Evolutionary conservation across 306 rosid genomes (phyloP).

Genomic region (Pueraria montana): DNA sequence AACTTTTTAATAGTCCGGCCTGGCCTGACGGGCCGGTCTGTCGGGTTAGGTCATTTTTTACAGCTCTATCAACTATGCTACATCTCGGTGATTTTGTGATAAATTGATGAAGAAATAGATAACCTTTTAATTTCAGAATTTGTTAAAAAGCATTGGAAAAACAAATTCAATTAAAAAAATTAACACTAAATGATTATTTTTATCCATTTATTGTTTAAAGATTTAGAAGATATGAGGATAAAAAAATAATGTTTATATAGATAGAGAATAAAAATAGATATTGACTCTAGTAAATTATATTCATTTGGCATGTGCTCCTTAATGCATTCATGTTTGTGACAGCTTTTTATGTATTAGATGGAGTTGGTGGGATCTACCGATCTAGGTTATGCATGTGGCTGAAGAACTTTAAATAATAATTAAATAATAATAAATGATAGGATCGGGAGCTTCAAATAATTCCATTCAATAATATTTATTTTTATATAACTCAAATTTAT

Average conservation of each 20-base stretch:
- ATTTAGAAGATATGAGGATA: background rate
- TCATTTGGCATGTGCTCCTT: conserved; percentile 6
- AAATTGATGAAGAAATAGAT: background rate
- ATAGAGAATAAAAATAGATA: background rate
- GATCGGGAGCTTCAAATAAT: background rate
- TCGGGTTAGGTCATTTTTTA: too few species aligned
- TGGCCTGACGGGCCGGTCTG: too few species aligned
- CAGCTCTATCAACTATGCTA: too few species aligned
- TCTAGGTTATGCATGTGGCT: background rate
- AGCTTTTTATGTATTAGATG: background rate
- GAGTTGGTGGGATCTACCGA: background rate
- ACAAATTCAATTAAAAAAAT: background rate
- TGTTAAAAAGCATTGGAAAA: background rate
- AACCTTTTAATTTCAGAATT: background rate
- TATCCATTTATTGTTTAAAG: background rate
- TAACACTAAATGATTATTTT: background rate
- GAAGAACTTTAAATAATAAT: background rate
- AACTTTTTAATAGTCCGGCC: too few species aligned
- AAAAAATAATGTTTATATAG: background rate
- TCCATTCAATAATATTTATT: background rate
- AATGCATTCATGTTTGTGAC: background rate
- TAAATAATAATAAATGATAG: background rate
- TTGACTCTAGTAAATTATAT: background rate
- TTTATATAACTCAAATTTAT: too few species aligned
- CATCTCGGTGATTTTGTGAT: too few species aligned